A percentile compares a stretch with the other conserved stretches of the same genome.
These are phyloP conservation scores for Phytophthora uliginosa DNA, from an alignment of 352 stramenopile genomes.

Conservation along the genomic window DNA sequence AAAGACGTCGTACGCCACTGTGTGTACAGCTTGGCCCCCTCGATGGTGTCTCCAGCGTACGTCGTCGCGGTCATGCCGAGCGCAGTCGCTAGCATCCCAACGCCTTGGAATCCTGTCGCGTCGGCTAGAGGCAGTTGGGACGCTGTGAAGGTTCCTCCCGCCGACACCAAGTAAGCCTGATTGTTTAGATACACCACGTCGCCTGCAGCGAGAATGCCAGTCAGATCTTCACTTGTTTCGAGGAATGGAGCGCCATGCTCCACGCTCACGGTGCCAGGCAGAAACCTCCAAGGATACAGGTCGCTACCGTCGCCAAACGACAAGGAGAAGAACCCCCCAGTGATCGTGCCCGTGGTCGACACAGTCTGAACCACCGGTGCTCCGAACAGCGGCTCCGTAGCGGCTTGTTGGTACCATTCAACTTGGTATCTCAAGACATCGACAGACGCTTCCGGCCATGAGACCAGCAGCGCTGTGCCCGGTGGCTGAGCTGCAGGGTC, in stretches of 20 bases:
- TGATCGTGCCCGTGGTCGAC: constrained; percentile 58
- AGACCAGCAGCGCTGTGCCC: constrained; percentile 62
- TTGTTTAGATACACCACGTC: constrained; percentile 87
- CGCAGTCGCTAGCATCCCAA: constrained; percentile 20
- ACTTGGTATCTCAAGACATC: constrained; percentile 56
- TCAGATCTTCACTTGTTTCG: constrained; percentile 91
- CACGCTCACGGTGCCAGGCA: constrained; percentile 68
- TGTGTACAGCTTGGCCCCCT: constrained; percentile 46
- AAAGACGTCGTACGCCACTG: constrained; percentile 73
- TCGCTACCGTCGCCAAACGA: constrained; percentile 56
- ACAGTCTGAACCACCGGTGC: constrained; percentile 62
- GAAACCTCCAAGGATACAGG: constrained; percentile 42
- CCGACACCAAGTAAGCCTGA: constrained; percentile 80
- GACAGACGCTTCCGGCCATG: constrained; percentile 54
- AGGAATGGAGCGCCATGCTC: constrained; percentile 69
- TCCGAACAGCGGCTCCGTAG: constrained; percentile 69
- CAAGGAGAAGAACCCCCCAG: constrained; percentile 69
- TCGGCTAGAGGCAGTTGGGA: constrained; percentile 70
- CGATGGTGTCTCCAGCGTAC: constrained; percentile 68
- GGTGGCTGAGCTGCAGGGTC: constrained; percentile 38
- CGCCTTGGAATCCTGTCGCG: constrained; percentile 37
- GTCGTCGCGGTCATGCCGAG: constrained; percentile 36
- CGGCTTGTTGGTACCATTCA: constrained; percentile 79
- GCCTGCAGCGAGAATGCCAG: constrained; percentile 81
- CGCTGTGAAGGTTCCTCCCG: constrained; percentile 76